A percentile compares a stretch with the other conserved stretches of the same genome.
These are phyloP conservation scores for Pseudocercospora fijiensis DNA, from an alignment of 2,329 filamentous ascomycete genomes.

Conservation along the genomic window DNA sequence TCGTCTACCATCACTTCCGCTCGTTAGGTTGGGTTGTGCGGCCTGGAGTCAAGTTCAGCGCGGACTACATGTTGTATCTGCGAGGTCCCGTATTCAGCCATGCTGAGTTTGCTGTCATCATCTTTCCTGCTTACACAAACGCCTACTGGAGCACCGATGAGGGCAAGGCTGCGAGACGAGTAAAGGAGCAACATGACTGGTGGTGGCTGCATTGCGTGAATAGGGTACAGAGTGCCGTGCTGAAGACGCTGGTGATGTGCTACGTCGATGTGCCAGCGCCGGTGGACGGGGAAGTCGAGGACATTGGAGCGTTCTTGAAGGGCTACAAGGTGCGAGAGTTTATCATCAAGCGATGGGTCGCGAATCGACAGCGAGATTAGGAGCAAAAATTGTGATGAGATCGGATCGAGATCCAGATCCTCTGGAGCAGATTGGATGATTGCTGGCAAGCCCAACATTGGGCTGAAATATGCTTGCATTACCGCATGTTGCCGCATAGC, in stretches of 20 bases:
- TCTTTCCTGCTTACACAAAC: slow-evolving; percentile 78
- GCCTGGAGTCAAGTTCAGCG: slow-evolving; percentile 88
- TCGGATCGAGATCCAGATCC: background rate
- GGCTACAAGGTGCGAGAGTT: slow-evolving; percentile 78
- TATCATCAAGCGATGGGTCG: slow-evolving; percentile 77
- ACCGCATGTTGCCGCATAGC: background rate
- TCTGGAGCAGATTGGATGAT: background rate
- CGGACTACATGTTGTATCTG: slow-evolving; percentile 92
- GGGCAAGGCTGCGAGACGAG: slow-evolving; percentile 46
- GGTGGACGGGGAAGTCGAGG: slow-evolving; percentile 43
- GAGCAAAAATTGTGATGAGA: background rate
- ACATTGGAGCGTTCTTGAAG: slow-evolving; percentile 64
- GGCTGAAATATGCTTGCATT: background rate
- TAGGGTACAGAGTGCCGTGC: slow-evolving; percentile 82
- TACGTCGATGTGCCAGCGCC: slow-evolving; percentile 89
- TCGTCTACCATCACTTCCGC: slow-evolving; percentile 92
- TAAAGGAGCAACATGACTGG: slow-evolving; percentile 57
- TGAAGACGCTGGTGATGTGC: slow-evolving; percentile 83
- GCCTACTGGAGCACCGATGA: slow-evolving; percentile 63
- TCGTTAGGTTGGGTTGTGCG: slow-evolving; percentile 93
- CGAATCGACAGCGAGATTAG: slow-evolving; percentile 70
- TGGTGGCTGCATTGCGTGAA: slow-evolving; percentile 87
- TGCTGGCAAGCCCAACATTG: background rate
- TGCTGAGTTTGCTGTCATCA: slow-evolving; percentile 84
- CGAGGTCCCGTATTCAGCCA: slow-evolving; percentile 92